Base-by-base conservation (phyloP, 495 filamentous ascomycete species). In the Rhizodiscina lignyota region DNA sequence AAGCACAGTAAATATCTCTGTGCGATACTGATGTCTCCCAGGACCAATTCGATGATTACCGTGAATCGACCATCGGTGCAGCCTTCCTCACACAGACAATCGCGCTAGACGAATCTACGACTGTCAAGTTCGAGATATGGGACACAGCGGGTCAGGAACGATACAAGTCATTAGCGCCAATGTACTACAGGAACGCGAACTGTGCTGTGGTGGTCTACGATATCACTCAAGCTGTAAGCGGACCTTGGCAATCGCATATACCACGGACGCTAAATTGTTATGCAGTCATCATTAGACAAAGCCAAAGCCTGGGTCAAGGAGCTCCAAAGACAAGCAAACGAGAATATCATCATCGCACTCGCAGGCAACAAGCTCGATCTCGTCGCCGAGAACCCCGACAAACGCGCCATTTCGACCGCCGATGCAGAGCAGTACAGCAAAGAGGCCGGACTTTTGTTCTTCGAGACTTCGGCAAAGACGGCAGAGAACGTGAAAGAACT, bases 31-130 rank as follows among this genome's bases (percentile, higher is more conserved):
- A n/a, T n/a, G n/a, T n/a, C n/a, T 5, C 35, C 6, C 32, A 94
- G 87, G 89, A 97, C 57, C 89, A 97, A 89, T 97, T 97, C 60
- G 89, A 97, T 65, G 89, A 92, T 55, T 97, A 94, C 64, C 73
- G 89, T 59, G 89, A 97, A 71, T 94, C 85, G 27, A 97, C 89
- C 30, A 97, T 97, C 64, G 89, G 89, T 60, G 89, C 89, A 41
- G 89, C 89, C 43, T 97, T 97, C 73, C 68, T 97, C 44, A 97
- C 89, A 51, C 89, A 97, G 60, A 96, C 89, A 34, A 96, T 96
- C 52, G 81, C 87, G 39, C 74, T 96, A 53, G 89, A 94, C 60
- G 89, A 96, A 53, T 83, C 71, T 54, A 94, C 89, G 41, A 97
- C 89, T 28, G 87, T 97, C 56, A 97, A 97, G 64, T 97, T 97